phyloP scores from a whole-genome alignment of 2,329 filamentous ascomycete genomes.

The Diaporthe helianthi region DNA sequence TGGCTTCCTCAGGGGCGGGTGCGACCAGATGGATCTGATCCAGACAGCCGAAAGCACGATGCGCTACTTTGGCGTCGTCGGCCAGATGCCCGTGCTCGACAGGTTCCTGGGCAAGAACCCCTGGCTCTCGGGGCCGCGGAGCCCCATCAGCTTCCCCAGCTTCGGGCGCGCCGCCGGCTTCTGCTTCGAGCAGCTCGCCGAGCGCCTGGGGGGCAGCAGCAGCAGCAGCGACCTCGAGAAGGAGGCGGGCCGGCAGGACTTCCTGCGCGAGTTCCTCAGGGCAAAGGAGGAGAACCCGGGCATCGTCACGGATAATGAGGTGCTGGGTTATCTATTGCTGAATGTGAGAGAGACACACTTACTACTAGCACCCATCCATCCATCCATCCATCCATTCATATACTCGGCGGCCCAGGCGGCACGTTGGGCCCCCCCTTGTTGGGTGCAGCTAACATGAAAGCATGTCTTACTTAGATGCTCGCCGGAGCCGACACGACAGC shows the following conservation, averaged over 20 bases:
- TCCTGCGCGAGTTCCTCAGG: constrained; percentile 8
- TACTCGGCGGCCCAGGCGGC: too few relatives aligned
- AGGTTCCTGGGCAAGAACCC: not conserved
- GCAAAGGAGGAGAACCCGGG: not conserved
- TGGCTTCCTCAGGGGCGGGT: constrained; percentile 12
- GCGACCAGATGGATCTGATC: constrained; percentile 8
- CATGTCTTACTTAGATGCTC: not conserved
- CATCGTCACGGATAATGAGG: not conserved
- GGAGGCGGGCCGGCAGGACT: constrained; percentile 1
- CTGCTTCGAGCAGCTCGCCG: constrained; percentile 17
- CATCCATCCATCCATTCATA: too few relatives aligned
- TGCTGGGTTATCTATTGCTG: not conserved
- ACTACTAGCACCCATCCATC: too few relatives aligned
- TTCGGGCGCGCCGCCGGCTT: constrained; percentile 1
- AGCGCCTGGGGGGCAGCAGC: not conserved
- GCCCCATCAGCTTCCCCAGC: constrained; percentile 1
- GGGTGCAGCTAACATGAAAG: not conserved
- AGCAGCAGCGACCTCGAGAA: not conserved
- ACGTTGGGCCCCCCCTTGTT: not conserved
- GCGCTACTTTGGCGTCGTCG: constrained; percentile 16
- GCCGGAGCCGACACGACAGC: constrained; percentile 13
- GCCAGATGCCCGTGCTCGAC: constrained; percentile 2
- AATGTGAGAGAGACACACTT: not conserved
- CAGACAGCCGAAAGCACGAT: constrained; percentile 6
- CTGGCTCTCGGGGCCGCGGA: not conserved